Base-by-base conservation (phyloP, 768 basidiomycete species). In the Suillus clintonianus region DNA sequence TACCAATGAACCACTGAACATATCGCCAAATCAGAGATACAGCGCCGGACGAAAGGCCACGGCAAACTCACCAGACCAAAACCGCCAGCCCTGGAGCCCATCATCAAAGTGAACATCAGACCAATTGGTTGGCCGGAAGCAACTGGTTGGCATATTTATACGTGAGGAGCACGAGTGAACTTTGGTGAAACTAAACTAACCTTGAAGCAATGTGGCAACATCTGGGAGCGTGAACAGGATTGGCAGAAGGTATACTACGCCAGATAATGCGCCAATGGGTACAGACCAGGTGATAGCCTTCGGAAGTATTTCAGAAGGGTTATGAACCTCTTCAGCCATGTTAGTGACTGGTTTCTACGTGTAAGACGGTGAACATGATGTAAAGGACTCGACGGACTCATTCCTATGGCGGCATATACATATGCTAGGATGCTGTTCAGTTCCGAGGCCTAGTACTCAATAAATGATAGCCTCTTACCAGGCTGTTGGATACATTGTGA, bases 251-350 rank as follows among this genome's bases (percentile, higher is more conserved):
- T 83, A 89, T 10, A 85, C 48, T 1, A 89, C 64, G 0, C 88
- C 88, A 24, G 73, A 75, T 17, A 87, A 67, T 27, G 82, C 75
- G 13, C 83, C 81, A 56, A 86, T 85, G 0, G 85, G 85, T 41
- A 87, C 76, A 0, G 83, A 83, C 77, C 81, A 82, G 11, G 80
- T 77, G 34, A 89, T 80, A 1, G 87, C 87, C 54, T 74, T 75
- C 0, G 88, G 88, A 11, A 89, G 80, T 60, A 88, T 80, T 11
- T 78, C 68, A 2, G 82, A 77, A 0, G 88, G 88, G 60, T 87
- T 78, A 55, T 83, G 82, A 1, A 89, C 88, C 73, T 90, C 88
- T 70, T 89, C 89, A 2, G 87, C 85, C 84, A 90, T 85, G 65
- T 85, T 87, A 15, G 87, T 80, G 45, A 89, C 85, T 87, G 58